Percentiles rank a stretch among this genome's conserved stretches.
These are phyloP conservation scores for Amphicarpaea edgeworthii DNA, from an alignment of 306 rosid genomes.

Conservation along the genomic window DNA sequence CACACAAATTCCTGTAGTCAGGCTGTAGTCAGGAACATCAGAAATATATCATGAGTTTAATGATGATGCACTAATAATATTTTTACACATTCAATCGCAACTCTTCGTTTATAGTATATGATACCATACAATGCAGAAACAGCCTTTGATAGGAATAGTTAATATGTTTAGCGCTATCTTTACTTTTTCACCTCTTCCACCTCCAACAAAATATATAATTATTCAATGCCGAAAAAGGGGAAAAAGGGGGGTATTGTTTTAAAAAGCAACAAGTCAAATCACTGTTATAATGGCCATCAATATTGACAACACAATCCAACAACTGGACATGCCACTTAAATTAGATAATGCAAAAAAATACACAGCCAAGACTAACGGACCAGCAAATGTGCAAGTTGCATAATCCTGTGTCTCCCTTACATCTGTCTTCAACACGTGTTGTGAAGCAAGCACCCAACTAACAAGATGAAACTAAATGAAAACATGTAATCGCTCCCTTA, in stretches of 20 bases:
- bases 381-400: slow-evolving; percentile 40
- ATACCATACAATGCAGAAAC: slow-evolving; percentile 2
- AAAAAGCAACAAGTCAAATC: slow-evolving; percentile 30
- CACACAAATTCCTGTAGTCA: slow-evolving; percentile 12
- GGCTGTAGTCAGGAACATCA: slow-evolving; percentile 4
- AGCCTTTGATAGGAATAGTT: background rate
- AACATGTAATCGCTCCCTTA: slow-evolving; percentile 40
- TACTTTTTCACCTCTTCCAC: too few species aligned
- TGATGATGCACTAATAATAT: too few species aligned
- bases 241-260: slow-evolving; percentile 1
- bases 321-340: slow-evolving; percentile 46
- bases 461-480: slow-evolving; percentile 35
- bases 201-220: background rate
- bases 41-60: slow-evolving; percentile 17
- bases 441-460: slow-evolving; percentile 32
- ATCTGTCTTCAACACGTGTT: slow-evolving; percentile 46
- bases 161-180: background rate
- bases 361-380: slow-evolving; percentile 38
- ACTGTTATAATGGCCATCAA: slow-evolving; percentile 40
- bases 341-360: slow-evolving; percentile 49
- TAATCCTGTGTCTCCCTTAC: slow-evolving; percentile 35
- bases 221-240: background rate
- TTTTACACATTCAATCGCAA: too few species aligned
- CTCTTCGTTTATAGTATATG: too few species aligned
- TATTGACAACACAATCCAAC: slow-evolving; percentile 45